Percentiles rank a stretch among this genome's conserved stretches.
phyloP scores from a whole-genome alignment of 371 early-diverging fungal genomes.

The Mucor ambiguus region DNA sequence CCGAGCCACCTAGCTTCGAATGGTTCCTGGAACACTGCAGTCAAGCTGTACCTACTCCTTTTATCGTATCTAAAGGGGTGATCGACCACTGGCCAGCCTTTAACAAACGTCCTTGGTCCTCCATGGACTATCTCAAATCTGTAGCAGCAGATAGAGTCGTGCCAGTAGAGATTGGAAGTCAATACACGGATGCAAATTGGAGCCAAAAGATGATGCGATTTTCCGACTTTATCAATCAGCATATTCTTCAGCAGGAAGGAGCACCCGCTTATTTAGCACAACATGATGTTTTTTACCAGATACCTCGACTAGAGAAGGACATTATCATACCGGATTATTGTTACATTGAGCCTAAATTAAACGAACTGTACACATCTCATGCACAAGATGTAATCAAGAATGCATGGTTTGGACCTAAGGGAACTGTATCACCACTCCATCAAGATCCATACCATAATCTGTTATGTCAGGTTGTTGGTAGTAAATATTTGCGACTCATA shows the following conservation, averaged over 20 bases:
- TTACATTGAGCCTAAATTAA: constrained; percentile 45
- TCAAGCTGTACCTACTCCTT: constrained; percentile 36
- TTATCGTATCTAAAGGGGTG: constrained; percentile 51
- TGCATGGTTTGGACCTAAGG: constrained; percentile 90
- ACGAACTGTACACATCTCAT: constrained; percentile 30
- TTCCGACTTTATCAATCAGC: constrained; percentile 67
- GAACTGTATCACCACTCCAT: constrained; percentile 89
- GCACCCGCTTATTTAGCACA: constrained; percentile 83
- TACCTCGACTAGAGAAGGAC: constrained; percentile 74
- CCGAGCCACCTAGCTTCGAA: constrained; percentile 23
- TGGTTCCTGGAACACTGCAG: constrained; percentile 25
- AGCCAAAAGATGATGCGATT: constrained; percentile 77
- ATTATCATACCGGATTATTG: constrained; percentile 84
- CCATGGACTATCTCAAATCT: constrained; percentile 57
- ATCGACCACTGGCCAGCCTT: constrained; percentile 80
- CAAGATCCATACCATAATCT: constrained; percentile 86
- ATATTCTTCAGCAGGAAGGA: constrained; percentile 30
- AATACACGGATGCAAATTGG: constrained; percentile 83
- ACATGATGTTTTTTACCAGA: constrained; percentile 83
- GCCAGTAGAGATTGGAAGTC: constrained; percentile 84
- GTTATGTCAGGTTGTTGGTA: constrained; percentile 86
- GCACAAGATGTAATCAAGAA: constrained; percentile 64
- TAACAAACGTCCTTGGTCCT: constrained; percentile 58
- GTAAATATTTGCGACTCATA: constrained; percentile 79
- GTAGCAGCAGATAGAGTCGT: constrained; percentile 80